Evolutionary conservation across 352 stramenopile genomes (phyloP).

Genomic region (Globisporangium nodosum): DNA sequence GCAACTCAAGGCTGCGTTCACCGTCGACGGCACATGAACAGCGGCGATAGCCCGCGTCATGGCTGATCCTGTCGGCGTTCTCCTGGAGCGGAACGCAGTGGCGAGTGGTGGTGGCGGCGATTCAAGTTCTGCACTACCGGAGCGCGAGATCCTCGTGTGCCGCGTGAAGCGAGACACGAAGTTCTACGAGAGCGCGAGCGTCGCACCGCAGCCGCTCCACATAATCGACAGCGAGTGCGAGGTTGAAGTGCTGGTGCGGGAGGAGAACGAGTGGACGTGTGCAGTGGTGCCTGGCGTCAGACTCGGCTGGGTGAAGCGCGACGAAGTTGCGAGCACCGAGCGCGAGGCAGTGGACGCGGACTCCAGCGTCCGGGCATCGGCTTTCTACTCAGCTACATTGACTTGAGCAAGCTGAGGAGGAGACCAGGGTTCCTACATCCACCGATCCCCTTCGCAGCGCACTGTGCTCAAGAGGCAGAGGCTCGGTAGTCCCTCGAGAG

Average conservation of each 20-base stretch:
- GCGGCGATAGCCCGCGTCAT: no score
- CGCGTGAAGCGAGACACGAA: not conserved
- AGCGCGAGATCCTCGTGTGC: not conserved
- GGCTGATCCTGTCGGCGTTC: not conserved
- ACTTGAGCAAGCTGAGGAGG: no score
- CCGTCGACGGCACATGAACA: no score
- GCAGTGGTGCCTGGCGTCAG: not conserved
- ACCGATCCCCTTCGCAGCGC: no score
- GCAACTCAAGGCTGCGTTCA: not conserved
- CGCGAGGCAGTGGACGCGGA: not conserved
- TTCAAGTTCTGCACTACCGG: no score
- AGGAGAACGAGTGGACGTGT: constrained; percentile 1
- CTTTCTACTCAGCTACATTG: no score
- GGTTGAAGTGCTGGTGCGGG: constrained; percentile 1
- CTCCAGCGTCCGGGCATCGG: not conserved
- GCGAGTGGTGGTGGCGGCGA: no score
- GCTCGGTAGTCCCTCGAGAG: no score
- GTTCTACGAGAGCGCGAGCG: not conserved
- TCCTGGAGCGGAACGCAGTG: not conserved
- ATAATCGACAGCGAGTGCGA: not conserved
- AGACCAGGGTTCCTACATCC: no score
- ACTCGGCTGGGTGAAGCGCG: constrained; percentile 1
- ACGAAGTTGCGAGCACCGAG: not conserved
- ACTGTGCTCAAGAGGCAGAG: no score
- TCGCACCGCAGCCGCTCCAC: not conserved